Percentiles rank a stretch among this genome's conserved stretches.
phyloP scores from a whole-genome alignment of 306 rosid species.

The Trifolium subterraneum region DNA sequence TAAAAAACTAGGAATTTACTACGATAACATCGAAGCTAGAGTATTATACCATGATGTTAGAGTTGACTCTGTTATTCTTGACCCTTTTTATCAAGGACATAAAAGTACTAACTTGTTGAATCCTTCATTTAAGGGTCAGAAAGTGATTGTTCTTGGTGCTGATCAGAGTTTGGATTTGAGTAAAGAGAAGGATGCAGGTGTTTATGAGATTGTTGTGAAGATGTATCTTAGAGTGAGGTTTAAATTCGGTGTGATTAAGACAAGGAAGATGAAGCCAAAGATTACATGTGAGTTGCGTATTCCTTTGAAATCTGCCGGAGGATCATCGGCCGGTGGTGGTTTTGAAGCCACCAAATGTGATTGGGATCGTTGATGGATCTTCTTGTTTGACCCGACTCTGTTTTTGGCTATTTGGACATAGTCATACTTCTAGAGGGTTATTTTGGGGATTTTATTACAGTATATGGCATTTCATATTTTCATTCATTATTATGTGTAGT shows the following conservation, averaged over 20 bases:
- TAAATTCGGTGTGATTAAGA: slow-evolving; percentile 56
- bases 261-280: slow-evolving; percentile 60
- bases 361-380: slow-evolving; percentile 50
- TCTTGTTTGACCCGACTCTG: background rate
- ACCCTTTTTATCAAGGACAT: slow-evolving; percentile 70
- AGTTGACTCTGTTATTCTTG: slow-evolving; percentile 22
- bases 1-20: slow-evolving; percentile 69
- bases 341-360: slow-evolving; percentile 64
- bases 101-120: slow-evolving; percentile 54
- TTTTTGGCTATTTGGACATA: slow-evolving; percentile 21
- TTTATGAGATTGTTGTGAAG: slow-evolving; percentile 60
- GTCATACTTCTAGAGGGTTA: background rate
- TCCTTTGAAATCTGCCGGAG: slow-evolving; percentile 48
- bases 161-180: slow-evolving; percentile 39
- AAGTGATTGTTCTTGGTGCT: slow-evolving; percentile 19
- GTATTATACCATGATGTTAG: slow-evolving; percentile 54
- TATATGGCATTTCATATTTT: background rate
- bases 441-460: slow-evolving; percentile 1
- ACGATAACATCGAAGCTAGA: slow-evolving; percentile 64
- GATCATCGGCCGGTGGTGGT: background rate
- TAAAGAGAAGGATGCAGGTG: slow-evolving; percentile 47
- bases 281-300: slow-evolving; percentile 60
- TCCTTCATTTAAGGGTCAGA: slow-evolving; percentile 54
- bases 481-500: background rate
- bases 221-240: slow-evolving; percentile 62